phyloP scores from a whole-genome alignment of 495 filamentous ascomycete genomes.

The Neurospora sp. region DNA sequence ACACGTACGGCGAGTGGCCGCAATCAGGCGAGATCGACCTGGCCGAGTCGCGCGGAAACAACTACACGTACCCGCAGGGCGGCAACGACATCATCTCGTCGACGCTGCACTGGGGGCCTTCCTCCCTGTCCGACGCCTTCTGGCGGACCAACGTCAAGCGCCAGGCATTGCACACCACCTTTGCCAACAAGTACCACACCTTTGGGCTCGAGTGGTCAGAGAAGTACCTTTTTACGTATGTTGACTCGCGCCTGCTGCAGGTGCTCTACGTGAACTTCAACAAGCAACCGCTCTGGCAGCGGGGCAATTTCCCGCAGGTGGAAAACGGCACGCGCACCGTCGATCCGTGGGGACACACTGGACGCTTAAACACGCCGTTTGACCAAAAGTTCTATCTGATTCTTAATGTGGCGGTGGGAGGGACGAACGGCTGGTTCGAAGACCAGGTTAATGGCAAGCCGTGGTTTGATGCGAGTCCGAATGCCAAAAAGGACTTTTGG shows the following conservation, averaged over 20 bases:
- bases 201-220: conserved; percentile 80
- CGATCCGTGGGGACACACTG: conserved; percentile 49
- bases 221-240: conserved; percentile 80
- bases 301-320: conserved; percentile 61
- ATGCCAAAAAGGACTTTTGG: conserved; percentile 68
- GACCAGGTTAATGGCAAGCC: conserved; percentile 63
- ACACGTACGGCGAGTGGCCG: conserved; percentile 69
- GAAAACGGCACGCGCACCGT: conserved; percentile 60
- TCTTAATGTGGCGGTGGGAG: conserved; percentile 70
- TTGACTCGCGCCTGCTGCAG: conserved; percentile 69
- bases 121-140: conserved; percentile 52
- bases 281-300: conserved; percentile 56
- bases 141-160: conserved; percentile 72
- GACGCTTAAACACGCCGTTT: conserved; percentile 52
- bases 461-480: conserved; percentile 60
- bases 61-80: conserved; percentile 60
- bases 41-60: conserved; percentile 68
- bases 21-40: conserved; percentile 82
- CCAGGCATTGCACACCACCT: conserved; percentile 66
- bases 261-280: conserved; percentile 73
- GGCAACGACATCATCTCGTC: conserved; percentile 78
- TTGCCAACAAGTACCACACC: conserved; percentile 53
- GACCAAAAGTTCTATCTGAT: conserved; percentile 77
- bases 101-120: conserved; percentile 70
- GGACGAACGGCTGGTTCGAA: conserved; percentile 78